A percentile compares a stretch with the other conserved stretches of the same genome.
These are phyloP conservation scores for Westerdykella sp. DNA, from an alignment of 2,329 filamentous ascomycete species.

Conservation along the genomic window DNA sequence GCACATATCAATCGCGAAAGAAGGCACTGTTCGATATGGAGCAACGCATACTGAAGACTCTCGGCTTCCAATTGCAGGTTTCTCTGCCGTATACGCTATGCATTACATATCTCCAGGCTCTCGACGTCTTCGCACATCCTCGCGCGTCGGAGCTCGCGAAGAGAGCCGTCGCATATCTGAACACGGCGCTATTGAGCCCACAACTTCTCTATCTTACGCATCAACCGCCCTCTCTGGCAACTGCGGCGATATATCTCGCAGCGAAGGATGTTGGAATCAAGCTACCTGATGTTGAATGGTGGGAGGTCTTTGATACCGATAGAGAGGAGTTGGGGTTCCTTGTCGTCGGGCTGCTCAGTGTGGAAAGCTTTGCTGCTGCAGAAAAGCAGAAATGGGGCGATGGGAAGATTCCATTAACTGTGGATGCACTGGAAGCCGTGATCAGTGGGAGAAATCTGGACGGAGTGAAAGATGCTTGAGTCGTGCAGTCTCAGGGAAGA, in stretches of 20 bases:
- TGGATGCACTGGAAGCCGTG: slow-evolving; percentile 54
- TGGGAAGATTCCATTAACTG: slow-evolving; percentile 52
- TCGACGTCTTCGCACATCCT: slow-evolving; percentile 56
- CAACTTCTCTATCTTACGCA: slow-evolving; percentile 89
- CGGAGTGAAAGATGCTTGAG: not conserved
- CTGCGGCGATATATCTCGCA: slow-evolving; percentile 85
- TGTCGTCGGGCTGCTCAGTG: slow-evolving; percentile 75
- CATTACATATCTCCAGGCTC: slow-evolving; percentile 85
- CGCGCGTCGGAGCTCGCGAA: slow-evolving; percentile 52
- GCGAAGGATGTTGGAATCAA: slow-evolving; percentile 69
- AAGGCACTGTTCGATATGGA: slow-evolving; percentile 66
- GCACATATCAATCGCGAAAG: slow-evolving; percentile 61
- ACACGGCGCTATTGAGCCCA: slow-evolving; percentile 75
- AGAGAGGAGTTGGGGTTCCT: slow-evolving; percentile 90
- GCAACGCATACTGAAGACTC: slow-evolving; percentile 64
- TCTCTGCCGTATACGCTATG: slow-evolving; percentile 79
- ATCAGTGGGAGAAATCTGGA: slow-evolving; percentile 45
- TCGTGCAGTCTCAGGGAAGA: too few relatives aligned
- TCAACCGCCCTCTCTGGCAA: slow-evolving; percentile 78
- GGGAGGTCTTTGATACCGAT: slow-evolving; percentile 96
- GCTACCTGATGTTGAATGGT: slow-evolving; percentile 83
- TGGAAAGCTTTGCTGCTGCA: slow-evolving; percentile 61
- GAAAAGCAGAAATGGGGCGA: slow-evolving; percentile 52
- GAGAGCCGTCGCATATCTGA: slow-evolving; percentile 71
- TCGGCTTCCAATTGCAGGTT: slow-evolving; percentile 80